Conservation (phyloP, 768 basidiomycete genomes). For the Panus rudis region DNA sequence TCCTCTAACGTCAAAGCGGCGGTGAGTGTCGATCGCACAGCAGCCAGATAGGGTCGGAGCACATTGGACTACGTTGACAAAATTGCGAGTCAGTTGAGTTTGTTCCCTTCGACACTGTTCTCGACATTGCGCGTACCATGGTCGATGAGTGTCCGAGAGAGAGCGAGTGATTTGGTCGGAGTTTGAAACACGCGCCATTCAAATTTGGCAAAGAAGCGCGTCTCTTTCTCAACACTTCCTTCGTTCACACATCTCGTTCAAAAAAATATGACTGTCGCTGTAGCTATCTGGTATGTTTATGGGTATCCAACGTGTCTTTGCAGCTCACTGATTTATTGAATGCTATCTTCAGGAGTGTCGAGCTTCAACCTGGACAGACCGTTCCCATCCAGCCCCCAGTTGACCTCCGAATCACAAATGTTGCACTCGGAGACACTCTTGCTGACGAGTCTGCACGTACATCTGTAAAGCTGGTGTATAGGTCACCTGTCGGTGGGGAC, state of each 20-base stretch:
- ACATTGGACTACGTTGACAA: constrained; percentile 76
- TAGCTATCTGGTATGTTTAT: constrained; percentile 3
- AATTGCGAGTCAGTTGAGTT: background rate
- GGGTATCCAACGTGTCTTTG: background rate
- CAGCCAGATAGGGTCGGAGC: constrained; percentile 90
- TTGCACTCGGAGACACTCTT: constrained; percentile 8
- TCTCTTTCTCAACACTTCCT: background rate
- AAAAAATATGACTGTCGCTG: constrained; percentile 7
- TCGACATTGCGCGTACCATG: background rate
- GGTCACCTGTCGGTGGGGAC: constrained; percentile 6
- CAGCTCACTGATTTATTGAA: constrained; percentile 1
- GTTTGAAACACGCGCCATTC: background rate
- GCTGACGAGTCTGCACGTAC: constrained; percentile 8
- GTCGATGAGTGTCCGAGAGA: background rate
- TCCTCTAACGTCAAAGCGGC: constrained; percentile 95
- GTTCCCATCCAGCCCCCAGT: constrained; percentile 19
- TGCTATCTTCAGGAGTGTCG: constrained; percentile 7
- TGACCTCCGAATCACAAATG: constrained; percentile 10
- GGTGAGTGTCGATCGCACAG: constrained; percentile 94
- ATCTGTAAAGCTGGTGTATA: constrained; percentile 10
- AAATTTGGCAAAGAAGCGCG: constrained; percentile 1
- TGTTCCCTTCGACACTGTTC: background rate
- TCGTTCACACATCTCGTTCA: background rate
- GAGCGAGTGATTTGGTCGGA: background rate
- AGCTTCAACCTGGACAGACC: constrained; percentile 2